phyloP scores from a whole-genome alignment of 305 asterid species.

The Fraxinus baroniana region DNA sequence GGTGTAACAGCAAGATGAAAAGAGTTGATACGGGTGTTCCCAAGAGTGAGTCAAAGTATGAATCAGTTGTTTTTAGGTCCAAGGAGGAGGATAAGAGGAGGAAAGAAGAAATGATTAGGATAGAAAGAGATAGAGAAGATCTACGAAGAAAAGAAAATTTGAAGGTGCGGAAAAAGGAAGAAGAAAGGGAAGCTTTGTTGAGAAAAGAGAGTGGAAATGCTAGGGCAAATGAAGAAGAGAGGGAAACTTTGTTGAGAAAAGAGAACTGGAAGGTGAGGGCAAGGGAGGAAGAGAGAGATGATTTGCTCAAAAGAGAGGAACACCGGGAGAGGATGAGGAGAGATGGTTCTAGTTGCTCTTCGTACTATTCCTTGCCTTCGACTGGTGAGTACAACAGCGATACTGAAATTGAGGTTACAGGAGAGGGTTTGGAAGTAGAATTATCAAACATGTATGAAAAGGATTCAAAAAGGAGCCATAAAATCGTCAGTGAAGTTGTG shows the following conservation, averaged over 20 bases:
- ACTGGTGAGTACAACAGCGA: slow-evolving; percentile 54
- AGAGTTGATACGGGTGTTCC: slow-evolving; percentile 33
- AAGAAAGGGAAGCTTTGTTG: slow-evolving; percentile 28
- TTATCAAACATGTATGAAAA: slow-evolving; percentile 29
- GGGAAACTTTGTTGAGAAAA: slow-evolving; percentile 28
- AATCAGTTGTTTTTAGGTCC: slow-evolving; percentile 15
- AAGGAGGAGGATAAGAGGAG: slow-evolving; percentile 20
- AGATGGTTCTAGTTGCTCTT: slow-evolving; percentile 81
- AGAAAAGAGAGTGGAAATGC: slow-evolving; percentile 35
- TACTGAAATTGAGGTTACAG: slow-evolving; percentile 44
- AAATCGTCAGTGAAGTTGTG: slow-evolving; percentile 30
- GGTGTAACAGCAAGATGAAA: slow-evolving; percentile 41
- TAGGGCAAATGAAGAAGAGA: slow-evolving; percentile 35
- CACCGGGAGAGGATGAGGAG: slow-evolving; percentile 50
- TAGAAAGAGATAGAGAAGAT: slow-evolving; percentile 28
- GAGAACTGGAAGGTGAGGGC: slow-evolving; percentile 39
- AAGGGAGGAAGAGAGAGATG: slow-evolving; percentile 51
- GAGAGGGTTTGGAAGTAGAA: slow-evolving; percentile 38
- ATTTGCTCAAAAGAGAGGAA: slow-evolving; percentile 46
- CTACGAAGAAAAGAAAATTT: slow-evolving; percentile 9
- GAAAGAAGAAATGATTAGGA: slow-evolving; percentile 26
- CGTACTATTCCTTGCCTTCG: slow-evolving; percentile 75
- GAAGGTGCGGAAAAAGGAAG: slow-evolving; percentile 16
- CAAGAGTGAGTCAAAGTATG: slow-evolving; percentile 34
- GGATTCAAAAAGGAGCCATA: slow-evolving; percentile 37